These are phyloP conservation scores for Colletotrichum truncatum DNA, from an alignment of 2,329 filamentous ascomycete genomes.

Conservation along the genomic window DNA sequence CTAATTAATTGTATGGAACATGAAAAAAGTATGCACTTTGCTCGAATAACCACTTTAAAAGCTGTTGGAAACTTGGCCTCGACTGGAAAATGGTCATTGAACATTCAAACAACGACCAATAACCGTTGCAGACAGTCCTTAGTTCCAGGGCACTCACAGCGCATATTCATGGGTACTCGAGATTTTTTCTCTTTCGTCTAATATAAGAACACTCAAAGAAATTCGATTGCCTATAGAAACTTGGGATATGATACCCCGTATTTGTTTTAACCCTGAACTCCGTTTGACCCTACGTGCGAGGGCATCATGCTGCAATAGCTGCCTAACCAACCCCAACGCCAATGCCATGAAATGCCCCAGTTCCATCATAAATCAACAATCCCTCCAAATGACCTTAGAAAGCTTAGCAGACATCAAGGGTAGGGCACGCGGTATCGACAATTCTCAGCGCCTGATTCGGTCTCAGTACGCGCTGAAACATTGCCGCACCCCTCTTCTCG, in stretches of 20 bases:
- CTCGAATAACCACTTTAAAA: too few relatives aligned
- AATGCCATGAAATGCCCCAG: conserved; percentile 9
- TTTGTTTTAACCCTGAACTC: conserved; percentile 12
- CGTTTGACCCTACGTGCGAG: not conserved
- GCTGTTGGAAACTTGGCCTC: too few relatives aligned
- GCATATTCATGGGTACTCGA: not conserved
- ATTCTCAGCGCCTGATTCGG: not conserved
- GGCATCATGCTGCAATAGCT: not conserved
- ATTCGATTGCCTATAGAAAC: not conserved
- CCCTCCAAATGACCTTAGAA: not conserved
- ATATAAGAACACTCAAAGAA: not conserved
- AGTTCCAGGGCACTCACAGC: too few relatives aligned
- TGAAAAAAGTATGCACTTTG: too few relatives aligned
- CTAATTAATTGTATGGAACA: too few relatives aligned
- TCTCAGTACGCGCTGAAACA: not conserved
- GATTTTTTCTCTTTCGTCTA: not conserved
- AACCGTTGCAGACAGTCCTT: too few relatives aligned
- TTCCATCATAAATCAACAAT: not conserved
- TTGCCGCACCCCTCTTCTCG: not conserved
- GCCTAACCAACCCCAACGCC: conserved; percentile 17
- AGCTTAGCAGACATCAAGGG: conserved; percentile 5
- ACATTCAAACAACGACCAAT: too few relatives aligned
- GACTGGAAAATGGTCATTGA: too few relatives aligned
- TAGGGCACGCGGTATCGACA: not conserved
- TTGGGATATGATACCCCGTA: not conserved